A percentile compares a stretch with the other conserved stretches of the same genome.
Conservation (phyloP, 306 rosid genomes). For the Aeschynomene evenia region DNA sequence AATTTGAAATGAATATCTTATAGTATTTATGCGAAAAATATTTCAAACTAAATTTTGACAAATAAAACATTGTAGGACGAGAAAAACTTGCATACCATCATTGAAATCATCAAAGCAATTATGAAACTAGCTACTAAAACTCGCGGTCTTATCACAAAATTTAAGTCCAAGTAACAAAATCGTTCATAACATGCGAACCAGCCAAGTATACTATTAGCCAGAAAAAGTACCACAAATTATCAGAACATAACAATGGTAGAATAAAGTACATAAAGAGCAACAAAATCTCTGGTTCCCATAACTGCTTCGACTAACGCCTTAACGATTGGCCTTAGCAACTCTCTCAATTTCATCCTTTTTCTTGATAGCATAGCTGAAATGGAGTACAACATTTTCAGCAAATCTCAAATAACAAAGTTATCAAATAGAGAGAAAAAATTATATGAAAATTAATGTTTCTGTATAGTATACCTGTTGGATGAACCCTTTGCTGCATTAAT, state of each 20-base stretch:
- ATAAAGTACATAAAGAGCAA: constrained; percentile 2
- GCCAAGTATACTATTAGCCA: not conserved
- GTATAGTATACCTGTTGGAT: constrained; percentile 51
- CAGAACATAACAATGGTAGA: not conserved
- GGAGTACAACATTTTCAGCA: not conserved
- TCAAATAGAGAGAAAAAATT: not conserved
- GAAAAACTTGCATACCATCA: not conserved
- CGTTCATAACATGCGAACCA: not conserved
- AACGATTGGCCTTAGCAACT: constrained; percentile 77
- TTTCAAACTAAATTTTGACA: not conserved
- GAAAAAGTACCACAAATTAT: not conserved
- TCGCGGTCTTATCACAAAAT: not conserved
- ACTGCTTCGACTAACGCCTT: constrained; percentile 22
- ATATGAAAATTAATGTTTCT: too few species aligned
- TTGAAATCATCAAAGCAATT: not conserved
- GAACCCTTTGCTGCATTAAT: constrained; percentile 73
- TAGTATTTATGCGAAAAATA: too few species aligned
- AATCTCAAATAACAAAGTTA: not conserved
- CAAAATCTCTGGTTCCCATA: constrained; percentile 23
- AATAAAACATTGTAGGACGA: not conserved
- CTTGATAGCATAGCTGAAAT: constrained; percentile 62
- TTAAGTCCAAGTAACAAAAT: not conserved
- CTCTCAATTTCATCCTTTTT: constrained; percentile 72
- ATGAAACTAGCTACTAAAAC: not conserved
- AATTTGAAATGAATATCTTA: too few species aligned